Conservation (phyloP, 176 grass and related monocot genomes). For the Ananas comosus region DNA sequence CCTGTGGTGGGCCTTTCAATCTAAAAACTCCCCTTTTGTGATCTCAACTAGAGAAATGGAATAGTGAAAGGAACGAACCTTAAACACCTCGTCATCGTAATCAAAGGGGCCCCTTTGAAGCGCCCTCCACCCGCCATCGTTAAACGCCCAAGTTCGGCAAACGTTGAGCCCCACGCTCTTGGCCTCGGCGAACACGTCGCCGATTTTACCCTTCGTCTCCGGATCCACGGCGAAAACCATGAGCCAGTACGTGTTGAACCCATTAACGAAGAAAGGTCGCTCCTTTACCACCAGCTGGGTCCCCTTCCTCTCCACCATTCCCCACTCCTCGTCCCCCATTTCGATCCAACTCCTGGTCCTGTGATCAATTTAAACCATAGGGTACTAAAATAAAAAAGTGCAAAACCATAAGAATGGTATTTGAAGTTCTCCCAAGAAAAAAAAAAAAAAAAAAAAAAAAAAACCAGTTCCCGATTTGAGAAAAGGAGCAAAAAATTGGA, state of each 20-base stretch:
- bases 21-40: background rate
- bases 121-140: constrained; percentile 53
- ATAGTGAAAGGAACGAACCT: constrained; percentile 16
- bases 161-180: constrained; percentile 43
- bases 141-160: constrained; percentile 88
- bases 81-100: constrained; percentile 55
- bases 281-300: constrained; percentile 31
- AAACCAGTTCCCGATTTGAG: background rate
- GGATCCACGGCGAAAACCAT: constrained; percentile 64
- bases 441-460: background rate
- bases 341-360: constrained; percentile 4
- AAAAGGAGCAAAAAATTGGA: background rate
- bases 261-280: constrained; percentile 56
- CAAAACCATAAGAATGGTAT: too few relatives aligned
- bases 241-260: constrained; percentile 82
- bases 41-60: background rate
- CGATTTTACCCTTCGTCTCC: constrained; percentile 33
- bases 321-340: constrained; percentile 33
- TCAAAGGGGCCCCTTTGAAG: constrained; percentile 48
- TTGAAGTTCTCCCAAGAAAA: too few relatives aligned
- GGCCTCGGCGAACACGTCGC: constrained; percentile 38
- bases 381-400: too few relatives aligned
- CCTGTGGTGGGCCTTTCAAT: background rate
- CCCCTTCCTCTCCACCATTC: constrained; percentile 35
- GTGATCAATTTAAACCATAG: background rate